phyloP scores from a whole-genome alignment of 2,329 filamentous ascomycete species.

The Thelonectria olida region DNA sequence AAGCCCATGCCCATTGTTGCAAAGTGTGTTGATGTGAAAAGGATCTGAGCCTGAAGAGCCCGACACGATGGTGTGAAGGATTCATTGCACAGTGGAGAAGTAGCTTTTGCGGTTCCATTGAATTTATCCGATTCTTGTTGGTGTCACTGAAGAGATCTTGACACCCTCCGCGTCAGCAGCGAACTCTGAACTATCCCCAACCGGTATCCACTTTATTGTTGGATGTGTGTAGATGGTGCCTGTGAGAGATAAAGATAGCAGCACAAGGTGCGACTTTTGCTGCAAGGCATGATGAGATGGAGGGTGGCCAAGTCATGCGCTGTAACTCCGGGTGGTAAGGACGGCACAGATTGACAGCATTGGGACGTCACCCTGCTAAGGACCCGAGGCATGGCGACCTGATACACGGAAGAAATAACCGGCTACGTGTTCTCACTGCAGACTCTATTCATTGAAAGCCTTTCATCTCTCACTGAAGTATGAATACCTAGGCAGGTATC shows the following conservation, averaged over 20 bases:
- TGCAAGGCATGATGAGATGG: not conserved
- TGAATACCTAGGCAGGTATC: not conserved
- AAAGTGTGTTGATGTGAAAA: not conserved
- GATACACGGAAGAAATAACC: too few relatives aligned
- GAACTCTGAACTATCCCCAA: not conserved
- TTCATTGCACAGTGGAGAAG: not conserved
- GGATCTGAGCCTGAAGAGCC: not conserved
- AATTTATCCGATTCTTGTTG: not conserved
- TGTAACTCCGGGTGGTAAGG: not conserved
- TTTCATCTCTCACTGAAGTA: not conserved
- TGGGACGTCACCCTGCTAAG: not conserved
- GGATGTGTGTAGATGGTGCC: not conserved
- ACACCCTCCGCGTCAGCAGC: not conserved
- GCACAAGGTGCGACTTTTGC: not conserved
- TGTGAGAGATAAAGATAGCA: slow-evolving; percentile 2
- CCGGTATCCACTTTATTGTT: not conserved
- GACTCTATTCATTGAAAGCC: too few relatives aligned
- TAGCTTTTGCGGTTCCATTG: not conserved
- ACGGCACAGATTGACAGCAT: not conserved
- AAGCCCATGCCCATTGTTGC: not conserved
- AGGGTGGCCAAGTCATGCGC: not conserved
- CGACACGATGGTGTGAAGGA: not conserved
- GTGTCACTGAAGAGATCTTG: not conserved
- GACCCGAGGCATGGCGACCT: too few relatives aligned
- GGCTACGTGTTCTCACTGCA: too few relatives aligned